These are phyloP conservation scores for Vaccinium macrocarpon DNA, from an alignment of 148 eudicot genomes.

Conservation along the genomic window DNA sequence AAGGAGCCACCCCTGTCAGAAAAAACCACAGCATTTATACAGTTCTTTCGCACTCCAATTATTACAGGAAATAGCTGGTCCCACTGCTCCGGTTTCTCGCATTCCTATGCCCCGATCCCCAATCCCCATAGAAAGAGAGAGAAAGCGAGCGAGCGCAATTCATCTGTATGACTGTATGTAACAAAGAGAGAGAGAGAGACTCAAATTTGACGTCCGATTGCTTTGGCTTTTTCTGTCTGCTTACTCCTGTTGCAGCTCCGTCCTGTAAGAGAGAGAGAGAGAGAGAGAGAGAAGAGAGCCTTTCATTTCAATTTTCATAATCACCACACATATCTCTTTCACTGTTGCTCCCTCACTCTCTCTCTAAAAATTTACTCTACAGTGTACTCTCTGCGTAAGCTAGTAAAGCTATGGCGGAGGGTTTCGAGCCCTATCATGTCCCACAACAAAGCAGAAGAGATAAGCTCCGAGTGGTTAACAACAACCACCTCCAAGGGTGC, in stretches of 20 bases:
- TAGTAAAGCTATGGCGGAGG: constrained; percentile 17
- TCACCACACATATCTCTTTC: constrained; percentile 21
- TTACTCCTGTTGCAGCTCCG: constrained; percentile 12
- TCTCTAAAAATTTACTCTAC: not conserved
- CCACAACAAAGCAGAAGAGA: constrained; percentile 60
- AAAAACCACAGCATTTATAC: not conserved
- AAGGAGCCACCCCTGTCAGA: not conserved
- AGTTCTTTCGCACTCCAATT: constrained; percentile 8
- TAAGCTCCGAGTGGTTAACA: constrained; percentile 44
- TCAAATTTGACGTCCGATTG: constrained; percentile 9
- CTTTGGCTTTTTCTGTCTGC: constrained; percentile 5
- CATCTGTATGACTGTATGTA: not conserved
- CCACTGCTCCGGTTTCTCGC: constrained; percentile 14
- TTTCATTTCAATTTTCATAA: constrained; percentile 26
- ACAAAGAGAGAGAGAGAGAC: not conserved
- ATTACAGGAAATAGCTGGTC: constrained; percentile 24
- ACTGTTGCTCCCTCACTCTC: constrained; percentile 8
- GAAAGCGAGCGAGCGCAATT: not conserved
- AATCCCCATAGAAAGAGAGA: not conserved
- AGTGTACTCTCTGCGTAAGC: not conserved
- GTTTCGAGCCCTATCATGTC: constrained; percentile 37
- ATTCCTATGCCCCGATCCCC: not conserved
- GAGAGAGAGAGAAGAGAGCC: constrained; percentile 20
- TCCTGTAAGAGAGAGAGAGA: not conserved
- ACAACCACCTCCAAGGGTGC: constrained; percentile 21